Base-by-base conservation (phyloP, 306 rosid species). In the Castanea sativa region DNA sequence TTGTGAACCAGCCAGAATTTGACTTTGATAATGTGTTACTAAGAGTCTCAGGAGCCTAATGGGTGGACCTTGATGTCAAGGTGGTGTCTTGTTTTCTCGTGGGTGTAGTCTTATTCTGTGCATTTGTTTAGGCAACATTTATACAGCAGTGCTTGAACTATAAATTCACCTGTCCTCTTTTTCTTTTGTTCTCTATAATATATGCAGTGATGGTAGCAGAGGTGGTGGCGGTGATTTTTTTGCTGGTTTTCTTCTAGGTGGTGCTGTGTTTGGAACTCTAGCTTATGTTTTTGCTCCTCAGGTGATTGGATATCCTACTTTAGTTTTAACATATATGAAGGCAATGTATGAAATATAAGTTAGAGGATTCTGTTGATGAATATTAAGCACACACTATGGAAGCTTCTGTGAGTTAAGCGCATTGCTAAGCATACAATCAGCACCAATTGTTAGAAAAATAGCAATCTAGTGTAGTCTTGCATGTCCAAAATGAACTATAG, bases 281-380 rank as follows among this genome's bases (percentile, higher is more conserved):
- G 92, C 96, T 59, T 92, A 92, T 75, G 55, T 91, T 81, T 95
- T 95, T 75, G 98, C 98, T 79, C 99, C 99, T 11, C 99, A 95
- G 99, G 99, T 94, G 85, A 77, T 81, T 85, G 55, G 73, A 63
- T 83, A 56, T 78, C 78, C 21, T 58, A 25, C 67, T 64, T 45
- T 21, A 61, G 30, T 35, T 80, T 75, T 52, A 58, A 74, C n/a
- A 65, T 52, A 60, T 73, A 65, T 74, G 69, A 55, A 77, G 32
- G 35, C 27, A 65, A 23, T 78, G 67, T 51, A 60, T 78, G 69
- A 32, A 58, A 55, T 57, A 56, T 14, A 29, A 77, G 18, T 70
- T 21, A 69, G 73, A 51, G 45, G 69, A 58, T 73, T 11, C 38
- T 43, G 61, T 73, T 23, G 27, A 49, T 56, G 25, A 68, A 59